Evolutionary conservation across 768 basidiomycete species (phyloP).

Genomic region (Cystobasidium tubakii): DNA sequence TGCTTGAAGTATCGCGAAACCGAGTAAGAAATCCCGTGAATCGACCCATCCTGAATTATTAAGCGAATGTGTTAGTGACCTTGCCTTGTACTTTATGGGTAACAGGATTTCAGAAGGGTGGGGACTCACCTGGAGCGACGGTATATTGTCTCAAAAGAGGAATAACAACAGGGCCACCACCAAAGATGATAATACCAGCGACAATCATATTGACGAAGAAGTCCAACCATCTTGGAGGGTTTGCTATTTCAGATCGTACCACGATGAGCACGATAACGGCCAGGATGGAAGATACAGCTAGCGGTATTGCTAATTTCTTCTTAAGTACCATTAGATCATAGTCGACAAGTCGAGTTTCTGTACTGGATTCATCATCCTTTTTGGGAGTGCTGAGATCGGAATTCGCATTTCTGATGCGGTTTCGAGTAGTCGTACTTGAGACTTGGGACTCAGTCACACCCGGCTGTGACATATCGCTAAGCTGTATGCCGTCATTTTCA

Average conservation of each 20-base stretch:
- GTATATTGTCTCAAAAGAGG: constrained; percentile 57
- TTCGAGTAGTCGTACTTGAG: background rate
- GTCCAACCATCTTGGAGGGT: constrained; percentile 39
- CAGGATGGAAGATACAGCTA: background rate
- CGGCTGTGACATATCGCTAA: background rate
- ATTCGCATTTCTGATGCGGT: too few species aligned
- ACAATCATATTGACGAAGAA: constrained; percentile 56
- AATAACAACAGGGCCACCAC: constrained; percentile 59
- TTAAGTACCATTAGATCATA: background rate
- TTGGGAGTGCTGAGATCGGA: too few species aligned
- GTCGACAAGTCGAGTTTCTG: background rate
- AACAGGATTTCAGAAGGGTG: too few species aligned
- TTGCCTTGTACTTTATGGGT: too few species aligned
- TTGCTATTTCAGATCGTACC: constrained; percentile 1
- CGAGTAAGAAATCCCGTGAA: constrained; percentile 57
- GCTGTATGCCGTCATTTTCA: background rate
- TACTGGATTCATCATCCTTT: too few species aligned
- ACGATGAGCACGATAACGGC: constrained; percentile 5
- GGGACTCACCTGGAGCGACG: constrained; percentile 50
- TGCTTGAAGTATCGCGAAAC: constrained; percentile 56
- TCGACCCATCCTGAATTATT: constrained; percentile 54
- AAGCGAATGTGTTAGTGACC: background rate
- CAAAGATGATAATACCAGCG: constrained; percentile 56
- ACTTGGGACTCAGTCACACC: background rate
- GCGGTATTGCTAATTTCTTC: constrained; percentile 4